A percentile compares a stretch with the other conserved stretches of the same genome.
Conservation (phyloP, 2,329 filamentous ascomycete genomes). For the Kalaharituber pfeilii region DNA sequence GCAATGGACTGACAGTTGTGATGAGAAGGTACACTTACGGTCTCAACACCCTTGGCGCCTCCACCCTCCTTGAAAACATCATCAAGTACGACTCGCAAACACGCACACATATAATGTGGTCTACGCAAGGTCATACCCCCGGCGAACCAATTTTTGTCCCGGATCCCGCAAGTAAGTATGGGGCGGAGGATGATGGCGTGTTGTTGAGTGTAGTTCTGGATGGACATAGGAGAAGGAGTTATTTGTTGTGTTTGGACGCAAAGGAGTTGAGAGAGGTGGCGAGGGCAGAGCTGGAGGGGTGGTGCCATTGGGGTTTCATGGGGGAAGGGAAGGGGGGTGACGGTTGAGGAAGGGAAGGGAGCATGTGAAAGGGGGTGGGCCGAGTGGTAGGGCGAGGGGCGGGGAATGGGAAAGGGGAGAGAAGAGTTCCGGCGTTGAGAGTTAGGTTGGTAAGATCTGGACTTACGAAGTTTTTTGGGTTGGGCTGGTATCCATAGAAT, state of each 20-base stretch:
- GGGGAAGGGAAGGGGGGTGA: slow-evolving; percentile 32
- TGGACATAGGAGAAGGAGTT: slow-evolving; percentile 40
- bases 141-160: slow-evolving; percentile 51
- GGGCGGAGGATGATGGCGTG: slow-evolving; percentile 39
- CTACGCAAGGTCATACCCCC: slow-evolving; percentile 43
- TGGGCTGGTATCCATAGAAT: no score
- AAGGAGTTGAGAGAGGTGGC: slow-evolving; percentile 45
- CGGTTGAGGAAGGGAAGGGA: neutral
- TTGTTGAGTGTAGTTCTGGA: slow-evolving; percentile 48
- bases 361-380: neutral
- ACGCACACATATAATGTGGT: slow-evolving; percentile 39
- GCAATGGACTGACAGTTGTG: neutral
- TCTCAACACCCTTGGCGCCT: slow-evolving; percentile 38
- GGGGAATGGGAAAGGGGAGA: no score
- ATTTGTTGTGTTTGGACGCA: slow-evolving; percentile 48
- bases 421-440: no score
- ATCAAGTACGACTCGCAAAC: slow-evolving; percentile 47
- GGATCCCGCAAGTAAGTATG: slow-evolving; percentile 14
- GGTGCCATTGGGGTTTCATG: slow-evolving; percentile 48
- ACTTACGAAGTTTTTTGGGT: no score
- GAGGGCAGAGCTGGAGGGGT: slow-evolving; percentile 43
- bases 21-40: slow-evolving; percentile 47
- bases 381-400: neutral
- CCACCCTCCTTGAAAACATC: slow-evolving; percentile 44
- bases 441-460: no score